Base-by-base conservation (phyloP, 805 yeast species). In the Saccharomycopsis sp. region DNA sequence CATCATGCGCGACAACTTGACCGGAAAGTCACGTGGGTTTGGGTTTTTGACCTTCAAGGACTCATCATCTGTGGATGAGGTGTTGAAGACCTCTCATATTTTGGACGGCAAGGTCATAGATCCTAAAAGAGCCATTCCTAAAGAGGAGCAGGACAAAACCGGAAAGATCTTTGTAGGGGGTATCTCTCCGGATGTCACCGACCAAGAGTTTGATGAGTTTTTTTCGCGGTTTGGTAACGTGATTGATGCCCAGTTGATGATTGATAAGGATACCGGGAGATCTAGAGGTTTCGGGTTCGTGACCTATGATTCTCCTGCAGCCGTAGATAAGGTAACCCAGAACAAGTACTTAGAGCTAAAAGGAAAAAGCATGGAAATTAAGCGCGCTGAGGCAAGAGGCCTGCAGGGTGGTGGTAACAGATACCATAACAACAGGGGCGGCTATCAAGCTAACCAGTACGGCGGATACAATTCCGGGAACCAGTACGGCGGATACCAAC, bases 111-210 rank as follows among this genome's bases (percentile, higher is more conserved):
- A 93, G 72, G 87, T 93, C 61, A 94, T 93, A 69, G 99, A 93
- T 70, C 98, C 99, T 47, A 93, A 93, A 72, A 82, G 98, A 67
- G 97, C 99, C 24, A 93, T 93, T 67, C 97, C 98, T 41, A 87
- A 89, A 71, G 97, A 93, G 70, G 97, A 93, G 72, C 99, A 93
- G 73, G 97, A 92, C 70, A 89, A 88, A 70, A 90, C 97, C 17
- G 97, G 97, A 65, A 93, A 93, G 75, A 92, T 93, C 64, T 93
- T 93, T 69, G 97, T 93, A 47, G 99, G 99, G 64, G 99, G 99
- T 65, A 87, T 93, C 61, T 92, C 96, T 56, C 89, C 96, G 20
- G 93, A 89, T 69, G 97, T 92, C 56, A 90, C 91, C 63, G 97
- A 96, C 66, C 82, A 82, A 64, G 97, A 92, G 64, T 94, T 93